These are phyloP conservation scores for Adansonia rubrostipa DNA, from an alignment of 441 rosid genomes.

Conservation along the genomic window DNA sequence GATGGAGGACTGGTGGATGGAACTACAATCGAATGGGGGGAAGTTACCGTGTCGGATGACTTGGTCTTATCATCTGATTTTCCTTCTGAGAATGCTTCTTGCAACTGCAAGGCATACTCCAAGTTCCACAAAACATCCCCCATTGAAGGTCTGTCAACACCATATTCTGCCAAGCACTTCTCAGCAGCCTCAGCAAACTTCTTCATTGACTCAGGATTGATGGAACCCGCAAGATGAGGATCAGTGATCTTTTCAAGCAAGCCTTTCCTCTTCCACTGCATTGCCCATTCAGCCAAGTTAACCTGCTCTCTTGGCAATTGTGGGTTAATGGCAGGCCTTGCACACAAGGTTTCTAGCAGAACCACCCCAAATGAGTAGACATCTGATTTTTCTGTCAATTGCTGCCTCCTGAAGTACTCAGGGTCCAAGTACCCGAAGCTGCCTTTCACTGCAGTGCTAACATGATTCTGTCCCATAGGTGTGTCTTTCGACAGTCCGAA, in stretches of 20 bases:
- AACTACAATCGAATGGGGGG: slow-evolving; percentile 34
- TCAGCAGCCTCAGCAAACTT: slow-evolving; percentile 87
- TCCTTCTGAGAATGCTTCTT: slow-evolving; percentile 69
- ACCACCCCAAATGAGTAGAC: slow-evolving; percentile 94
- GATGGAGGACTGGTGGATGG: slow-evolving; percentile 35
- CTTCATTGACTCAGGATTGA: slow-evolving; percentile 87
- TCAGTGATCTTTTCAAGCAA: slow-evolving; percentile 76
- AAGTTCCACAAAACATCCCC: slow-evolving; percentile 96
- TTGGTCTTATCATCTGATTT: slow-evolving; percentile 62
- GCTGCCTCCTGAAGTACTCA: slow-evolving; percentile 83
- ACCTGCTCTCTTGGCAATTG: slow-evolving; percentile 82
- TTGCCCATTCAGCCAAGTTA: slow-evolving; percentile 91
- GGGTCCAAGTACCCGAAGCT: slow-evolving; percentile 89
- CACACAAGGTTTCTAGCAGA: slow-evolving; percentile 75
- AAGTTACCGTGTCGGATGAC: slow-evolving; percentile 24
- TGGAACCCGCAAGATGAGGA: slow-evolving; percentile 64
- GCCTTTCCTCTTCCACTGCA: slow-evolving; percentile 92
- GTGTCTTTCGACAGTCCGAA: slow-evolving; percentile 88
- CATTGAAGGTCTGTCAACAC: slow-evolving; percentile 85
- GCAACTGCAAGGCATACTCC: slow-evolving; percentile 92
- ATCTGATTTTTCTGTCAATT: slow-evolving; percentile 79
- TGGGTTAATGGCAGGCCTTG: slow-evolving; percentile 78
- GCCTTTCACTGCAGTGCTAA: slow-evolving; percentile 91
- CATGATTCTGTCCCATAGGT: slow-evolving; percentile 74
- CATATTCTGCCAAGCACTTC: slow-evolving; percentile 81